Evolutionary conservation across 2,329 filamentous ascomycete genomes (phyloP).

Genomic region (Colletotrichum cordylinicola): DNA sequence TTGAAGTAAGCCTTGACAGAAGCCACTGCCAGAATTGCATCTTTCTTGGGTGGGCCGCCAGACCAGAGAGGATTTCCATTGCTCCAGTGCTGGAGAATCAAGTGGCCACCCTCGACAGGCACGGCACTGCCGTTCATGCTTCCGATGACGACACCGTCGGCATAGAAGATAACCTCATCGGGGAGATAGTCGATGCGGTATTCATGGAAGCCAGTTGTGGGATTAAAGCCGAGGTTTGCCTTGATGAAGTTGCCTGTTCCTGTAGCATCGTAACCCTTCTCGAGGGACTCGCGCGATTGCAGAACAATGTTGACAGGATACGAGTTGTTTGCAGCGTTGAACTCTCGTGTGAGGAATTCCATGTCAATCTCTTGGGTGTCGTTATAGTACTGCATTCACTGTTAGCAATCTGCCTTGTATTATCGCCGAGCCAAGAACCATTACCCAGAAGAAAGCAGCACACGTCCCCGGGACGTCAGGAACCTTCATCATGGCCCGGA

Average conservation of each 20-base stretch:
- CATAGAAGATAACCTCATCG: conserved; percentile 70
- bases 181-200: conserved; percentile 80
- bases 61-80: conserved; percentile 78
- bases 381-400: conserved; percentile 68
- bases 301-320: conserved; percentile 77
- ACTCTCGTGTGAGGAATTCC: conserved; percentile 76
- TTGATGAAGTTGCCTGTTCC: conserved; percentile 63
- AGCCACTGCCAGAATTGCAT: conserved; percentile 68
- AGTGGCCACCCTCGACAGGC: conserved; percentile 65
- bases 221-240: conserved; percentile 68
- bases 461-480: conserved; percentile 70
- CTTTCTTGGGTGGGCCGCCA: conserved; percentile 67
- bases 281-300: conserved; percentile 66
- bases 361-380: conserved; percentile 83
- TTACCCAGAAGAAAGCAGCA: conserved; percentile 80
- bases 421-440: conserved; percentile 20
- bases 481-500: conserved; percentile 70
- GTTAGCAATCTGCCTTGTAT: not conserved
- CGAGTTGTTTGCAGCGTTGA: conserved; percentile 51
- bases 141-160: conserved; percentile 64
- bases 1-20: conserved; percentile 86
- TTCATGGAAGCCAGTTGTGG: conserved; percentile 72
- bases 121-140: conserved; percentile 62
- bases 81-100: conserved; percentile 80
- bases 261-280: conserved; percentile 67